These are phyloP conservation scores for Nitzschia palea DNA, from an alignment of 108 stramenopile genomes.

Conservation along the genomic window DNA sequence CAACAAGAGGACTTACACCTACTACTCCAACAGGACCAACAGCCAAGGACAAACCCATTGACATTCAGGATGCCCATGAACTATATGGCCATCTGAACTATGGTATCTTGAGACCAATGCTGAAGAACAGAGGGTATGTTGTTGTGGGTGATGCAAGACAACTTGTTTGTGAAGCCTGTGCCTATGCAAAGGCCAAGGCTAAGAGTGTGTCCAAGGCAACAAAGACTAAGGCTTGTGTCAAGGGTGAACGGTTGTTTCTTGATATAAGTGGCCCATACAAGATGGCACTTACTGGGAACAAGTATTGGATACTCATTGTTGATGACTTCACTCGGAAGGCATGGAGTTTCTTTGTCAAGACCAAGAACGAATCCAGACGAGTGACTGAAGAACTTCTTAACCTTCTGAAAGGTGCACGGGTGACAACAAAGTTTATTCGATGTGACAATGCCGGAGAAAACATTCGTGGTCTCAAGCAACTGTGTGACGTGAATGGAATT, in stretches of 20 bases:
- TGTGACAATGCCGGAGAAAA: conserved; percentile 9
- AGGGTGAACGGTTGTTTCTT: not conserved
- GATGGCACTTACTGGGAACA: too few relatives aligned
- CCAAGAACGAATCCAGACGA: not conserved
- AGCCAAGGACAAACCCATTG: not conserved
- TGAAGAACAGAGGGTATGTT: not conserved
- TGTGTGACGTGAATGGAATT: not conserved
- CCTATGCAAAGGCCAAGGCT: not conserved
- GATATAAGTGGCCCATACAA: not conserved
- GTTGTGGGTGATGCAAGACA: not conserved
- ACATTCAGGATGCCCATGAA: not conserved
- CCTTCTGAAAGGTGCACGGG: not conserved
- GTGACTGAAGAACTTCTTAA: not conserved
- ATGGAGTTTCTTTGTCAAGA: not conserved
- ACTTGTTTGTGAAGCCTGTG: conserved; percentile 5
- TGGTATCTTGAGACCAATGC: not conserved
- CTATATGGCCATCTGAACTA: not conserved
- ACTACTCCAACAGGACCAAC: not conserved
- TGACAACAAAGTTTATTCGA: not conserved
- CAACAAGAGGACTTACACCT: not conserved
- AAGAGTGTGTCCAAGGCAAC: not conserved
- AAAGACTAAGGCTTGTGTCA: not conserved
- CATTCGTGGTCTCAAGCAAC: not conserved
- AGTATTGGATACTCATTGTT: not conserved
- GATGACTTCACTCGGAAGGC: not conserved